Evolutionary conservation across 352 stramenopile species (phyloP).

Genomic region (Phytophthora hibernalis): DNA sequence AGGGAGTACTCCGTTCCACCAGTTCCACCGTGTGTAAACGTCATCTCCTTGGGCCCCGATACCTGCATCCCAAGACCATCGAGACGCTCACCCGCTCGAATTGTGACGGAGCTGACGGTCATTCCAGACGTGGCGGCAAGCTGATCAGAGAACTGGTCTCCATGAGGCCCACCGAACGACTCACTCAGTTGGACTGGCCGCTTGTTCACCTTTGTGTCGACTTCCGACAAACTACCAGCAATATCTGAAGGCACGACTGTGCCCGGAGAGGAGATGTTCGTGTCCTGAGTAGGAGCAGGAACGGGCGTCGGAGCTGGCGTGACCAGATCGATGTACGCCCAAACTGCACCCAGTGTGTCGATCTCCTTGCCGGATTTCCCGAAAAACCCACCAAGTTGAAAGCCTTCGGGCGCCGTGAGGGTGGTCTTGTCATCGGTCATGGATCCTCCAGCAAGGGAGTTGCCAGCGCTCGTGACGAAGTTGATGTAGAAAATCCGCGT

Average conservation of each 20-base stretch:
- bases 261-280: conserved; percentile 17
- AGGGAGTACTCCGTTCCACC: conserved; percentile 21
- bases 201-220: conserved; percentile 19
- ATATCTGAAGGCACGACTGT: conserved; percentile 23
- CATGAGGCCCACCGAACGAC: conserved; percentile 48
- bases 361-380: conserved; percentile 27
- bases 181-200: conserved; percentile 39
- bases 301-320: conserved; percentile 27
- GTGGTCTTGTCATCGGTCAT: conserved; percentile 27
- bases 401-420: conserved; percentile 28
- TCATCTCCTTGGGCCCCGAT: conserved; percentile 22
- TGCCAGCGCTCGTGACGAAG: conserved; percentile 32
- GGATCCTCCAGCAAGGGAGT: conserved; percentile 25
- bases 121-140: conserved; percentile 27
- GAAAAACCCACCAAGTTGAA: conserved; percentile 29
- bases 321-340: conserved; percentile 28
- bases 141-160: conserved; percentile 48
- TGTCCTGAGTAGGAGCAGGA: conserved; percentile 9
- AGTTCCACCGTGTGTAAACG: conserved; percentile 30
- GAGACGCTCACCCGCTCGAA: conserved; percentile 36
- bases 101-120: conserved; percentile 34
- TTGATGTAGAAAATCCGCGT: conserved; percentile 17
- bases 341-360: conserved; percentile 28
- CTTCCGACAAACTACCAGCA: conserved; percentile 28
- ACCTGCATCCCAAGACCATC: conserved; percentile 19